These are phyloP conservation scores for Laetiporus sulphureus DNA, from an alignment of 1,284 basidiomycete genomes.

Conservation along the genomic window DNA sequence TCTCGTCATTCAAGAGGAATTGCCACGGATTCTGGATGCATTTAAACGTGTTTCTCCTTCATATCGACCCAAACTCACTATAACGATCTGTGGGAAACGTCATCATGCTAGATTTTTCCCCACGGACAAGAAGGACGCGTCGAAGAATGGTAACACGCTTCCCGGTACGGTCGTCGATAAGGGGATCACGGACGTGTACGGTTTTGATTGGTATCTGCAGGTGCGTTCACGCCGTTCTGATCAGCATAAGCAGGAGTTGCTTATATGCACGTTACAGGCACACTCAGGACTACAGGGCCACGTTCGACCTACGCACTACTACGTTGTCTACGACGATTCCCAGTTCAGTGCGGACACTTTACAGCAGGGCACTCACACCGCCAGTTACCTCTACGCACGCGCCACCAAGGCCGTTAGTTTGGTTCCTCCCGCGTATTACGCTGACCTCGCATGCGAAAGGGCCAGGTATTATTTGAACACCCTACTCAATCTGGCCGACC, in stretches of 20 bases:
- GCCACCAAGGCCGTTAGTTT: slow-evolving; percentile 76
- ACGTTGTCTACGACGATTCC: slow-evolving; percentile 69
- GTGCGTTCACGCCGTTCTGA: slow-evolving; percentile 8
- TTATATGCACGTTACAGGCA: slow-evolving; percentile 26
- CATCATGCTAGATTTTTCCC: slow-evolving; percentile 70
- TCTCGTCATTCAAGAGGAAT: slow-evolving; percentile 49
- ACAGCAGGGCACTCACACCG: slow-evolving; percentile 60
- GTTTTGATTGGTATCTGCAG: slow-evolving; percentile 77
- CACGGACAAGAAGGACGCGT: slow-evolving; percentile 37
- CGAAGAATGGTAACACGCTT: slow-evolving; percentile 62
- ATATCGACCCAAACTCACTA: slow-evolving; percentile 60
- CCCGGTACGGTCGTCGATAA: slow-evolving; percentile 73
- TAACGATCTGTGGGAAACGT: slow-evolving; percentile 73
- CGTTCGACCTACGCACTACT: slow-evolving; percentile 68
- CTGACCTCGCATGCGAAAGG: slow-evolving; percentile 71
- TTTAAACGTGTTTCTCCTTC: slow-evolving; percentile 45
- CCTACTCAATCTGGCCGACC: slow-evolving; percentile 42
- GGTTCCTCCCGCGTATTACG: slow-evolving; percentile 70
- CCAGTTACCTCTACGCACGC: slow-evolving; percentile 65
- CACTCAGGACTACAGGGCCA: slow-evolving; percentile 64
- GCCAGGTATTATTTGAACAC: slow-evolving; percentile 66
- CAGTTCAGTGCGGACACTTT: slow-evolving; percentile 56
- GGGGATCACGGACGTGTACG: slow-evolving; percentile 64
- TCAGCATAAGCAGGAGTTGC: neutral
- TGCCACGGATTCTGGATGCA: slow-evolving; percentile 48